A percentile compares a stretch with the other conserved stretches of the same genome.
These are phyloP conservation scores for Exophiala phaeomuriformis DNA, from an alignment of 2,329 filamentous ascomycete genomes.

Conservation along the genomic window DNA sequence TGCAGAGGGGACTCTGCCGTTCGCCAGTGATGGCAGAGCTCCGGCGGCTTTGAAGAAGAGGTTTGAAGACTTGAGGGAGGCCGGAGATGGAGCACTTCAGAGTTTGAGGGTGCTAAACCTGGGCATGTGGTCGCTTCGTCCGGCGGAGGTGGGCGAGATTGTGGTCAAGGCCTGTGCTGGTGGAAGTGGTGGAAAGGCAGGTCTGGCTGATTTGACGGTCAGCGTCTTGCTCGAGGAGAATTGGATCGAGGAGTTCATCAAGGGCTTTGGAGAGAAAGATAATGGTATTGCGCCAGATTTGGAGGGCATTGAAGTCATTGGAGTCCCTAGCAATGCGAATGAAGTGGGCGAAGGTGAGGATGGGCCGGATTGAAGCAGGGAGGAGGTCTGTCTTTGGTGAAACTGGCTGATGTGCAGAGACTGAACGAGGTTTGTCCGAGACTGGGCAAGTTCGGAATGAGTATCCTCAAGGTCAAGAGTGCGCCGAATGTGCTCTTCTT, in stretches of 20 bases:
- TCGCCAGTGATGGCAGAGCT: conserved; percentile 21
- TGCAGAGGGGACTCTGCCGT: conserved; percentile 21
- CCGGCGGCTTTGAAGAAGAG: conserved; percentile 17
- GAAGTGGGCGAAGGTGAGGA: conserved; percentile 4
- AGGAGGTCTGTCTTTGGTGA: conserved; percentile 12
- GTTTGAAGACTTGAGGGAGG: conserved; percentile 15
- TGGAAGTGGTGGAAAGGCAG: not conserved
- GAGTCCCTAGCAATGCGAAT: conserved; percentile 15
- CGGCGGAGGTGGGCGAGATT: conserved; percentile 19
- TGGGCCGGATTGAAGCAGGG: conserved; percentile 9
- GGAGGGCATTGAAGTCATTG: conserved; percentile 23
- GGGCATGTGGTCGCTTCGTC: conserved; percentile 19
- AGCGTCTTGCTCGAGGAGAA: conserved; percentile 21
- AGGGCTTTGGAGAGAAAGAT: conserved; percentile 8
- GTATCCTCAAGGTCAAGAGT: conserved; percentile 22
- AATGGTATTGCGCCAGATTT: conserved; percentile 7
- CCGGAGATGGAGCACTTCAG: not conserved
- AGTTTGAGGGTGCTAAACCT: conserved; percentile 21
- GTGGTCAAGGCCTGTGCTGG: conserved; percentile 16
- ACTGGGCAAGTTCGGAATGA: conserved; percentile 22
- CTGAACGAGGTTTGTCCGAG: conserved; percentile 17
- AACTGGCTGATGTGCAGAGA: conserved; percentile 17
- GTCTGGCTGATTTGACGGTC: conserved; percentile 20
- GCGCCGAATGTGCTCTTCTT: conserved; percentile 18
- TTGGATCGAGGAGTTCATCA: conserved; percentile 15